These are phyloP conservation scores for Castanea mollissima DNA, from an alignment of 306 rosid genomes.

Conservation along the genomic window DNA sequence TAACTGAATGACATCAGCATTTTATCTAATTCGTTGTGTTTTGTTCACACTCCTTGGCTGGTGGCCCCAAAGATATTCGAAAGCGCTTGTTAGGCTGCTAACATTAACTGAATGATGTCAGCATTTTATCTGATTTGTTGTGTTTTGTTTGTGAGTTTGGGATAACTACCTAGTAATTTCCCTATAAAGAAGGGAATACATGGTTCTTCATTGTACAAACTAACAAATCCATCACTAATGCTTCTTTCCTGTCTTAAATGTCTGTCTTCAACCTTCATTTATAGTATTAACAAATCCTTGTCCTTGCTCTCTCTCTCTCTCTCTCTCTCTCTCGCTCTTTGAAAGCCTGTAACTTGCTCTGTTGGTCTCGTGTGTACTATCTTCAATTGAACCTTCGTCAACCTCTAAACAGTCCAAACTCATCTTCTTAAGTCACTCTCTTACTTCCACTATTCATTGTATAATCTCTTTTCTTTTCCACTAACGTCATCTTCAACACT, in stretches of 20 bases:
- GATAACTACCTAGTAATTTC: too few relatives aligned
- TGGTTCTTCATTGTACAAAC: too few relatives aligned
- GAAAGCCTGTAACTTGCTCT: slow-evolving; percentile 30
- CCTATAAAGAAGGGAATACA: too few relatives aligned
- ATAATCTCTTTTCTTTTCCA: slow-evolving; percentile 4
- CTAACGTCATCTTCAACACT: slow-evolving; percentile 9
- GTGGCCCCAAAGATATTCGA: too few relatives aligned
- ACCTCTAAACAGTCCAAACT: slow-evolving; percentile 36
- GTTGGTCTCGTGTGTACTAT: slow-evolving; percentile 36
- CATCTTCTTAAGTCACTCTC: slow-evolving; percentile 28
- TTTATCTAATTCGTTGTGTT: too few relatives aligned
- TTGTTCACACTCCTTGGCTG: too few relatives aligned
- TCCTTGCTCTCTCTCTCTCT: background rate
- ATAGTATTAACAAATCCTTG: background rate
- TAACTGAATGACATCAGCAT: too few relatives aligned
- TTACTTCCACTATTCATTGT: slow-evolving; percentile 22
- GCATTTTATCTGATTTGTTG: too few relatives aligned
- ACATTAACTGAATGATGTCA: too few relatives aligned
- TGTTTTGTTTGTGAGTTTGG: too few relatives aligned
- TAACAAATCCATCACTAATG: background rate
- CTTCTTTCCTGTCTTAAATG: slow-evolving; percentile 11
- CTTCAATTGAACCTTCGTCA: slow-evolving; percentile 42
- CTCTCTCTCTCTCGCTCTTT: background rate
- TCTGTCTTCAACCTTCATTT: background rate
- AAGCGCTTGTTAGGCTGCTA: too few relatives aligned